Base-by-base conservation (phyloP, 345 rosid genomes). In the Alliaria petiolata region DNA sequence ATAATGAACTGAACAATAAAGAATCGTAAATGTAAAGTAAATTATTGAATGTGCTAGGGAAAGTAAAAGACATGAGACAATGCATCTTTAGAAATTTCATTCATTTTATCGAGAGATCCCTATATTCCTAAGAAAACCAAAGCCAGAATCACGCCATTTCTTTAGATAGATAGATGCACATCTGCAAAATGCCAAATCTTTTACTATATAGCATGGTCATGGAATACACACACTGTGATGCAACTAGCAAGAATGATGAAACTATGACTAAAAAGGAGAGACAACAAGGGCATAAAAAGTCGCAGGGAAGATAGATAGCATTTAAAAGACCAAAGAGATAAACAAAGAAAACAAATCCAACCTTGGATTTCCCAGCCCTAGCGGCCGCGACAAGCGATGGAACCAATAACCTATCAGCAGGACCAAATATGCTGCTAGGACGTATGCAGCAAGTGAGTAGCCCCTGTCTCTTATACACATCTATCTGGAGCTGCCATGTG, bases 401-500 rank as follows among this genome's bases (percentile, higher is more conserved):
- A 78, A 91, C 83, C 56, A 93, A 67, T 80, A 91, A 77, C 82
- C 62, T 85, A 83, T 93, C 97, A 58, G 97, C 98, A 30, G 98
- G 97, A 50, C 98, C 97, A 71, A 93, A 93, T 69, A 93, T 89
- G 60, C 93, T 72, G 62, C 98, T 93, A 9, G 98, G 98, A 38
- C 98, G 96, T 64, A 93, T 81, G 65, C 93, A 84, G 82, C 97
- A 93, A 22, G 98, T 93, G 34, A 93, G 81, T 20, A 93, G 90
- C 59, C 97, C n/a, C n/a, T n/a, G n/a, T n/a, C n/a, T n/a, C n/a
- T n/a, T n/a, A n/a, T n/a, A n/a, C n/a, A n/a, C 98, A 46, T 81
- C 76, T 26, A 86, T 91, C 81, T 4, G 99, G 99, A 53, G 99
- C 97, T 35, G 99, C 99, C 97, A 87, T 89, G 72, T 95, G 99